Conservation (phyloP, 805 yeast species). For the Scheffersomyces stipitis region DNA sequence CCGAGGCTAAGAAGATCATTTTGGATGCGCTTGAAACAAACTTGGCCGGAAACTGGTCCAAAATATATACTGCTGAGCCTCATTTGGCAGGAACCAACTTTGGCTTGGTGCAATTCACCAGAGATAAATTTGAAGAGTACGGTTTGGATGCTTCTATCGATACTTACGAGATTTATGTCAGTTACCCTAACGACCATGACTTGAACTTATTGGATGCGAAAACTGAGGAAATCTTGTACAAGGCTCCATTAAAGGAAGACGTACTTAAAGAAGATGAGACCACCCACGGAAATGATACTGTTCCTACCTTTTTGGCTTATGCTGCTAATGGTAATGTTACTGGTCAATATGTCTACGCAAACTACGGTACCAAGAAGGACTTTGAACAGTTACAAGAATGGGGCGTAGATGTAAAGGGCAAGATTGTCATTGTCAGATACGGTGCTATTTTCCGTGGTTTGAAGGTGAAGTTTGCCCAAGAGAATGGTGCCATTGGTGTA, state of each 20-base stretch:
- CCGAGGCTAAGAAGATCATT: constrained; percentile 11
- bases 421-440: constrained; percentile 58
- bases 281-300: constrained; percentile 34
- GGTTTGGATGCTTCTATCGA: constrained; percentile 49
- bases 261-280: constrained; percentile 40
- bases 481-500: constrained; percentile 62
- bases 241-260: constrained; percentile 54
- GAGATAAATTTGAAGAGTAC: constrained; percentile 46
- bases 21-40: constrained; percentile 34
- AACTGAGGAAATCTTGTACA: constrained; percentile 37
- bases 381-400: constrained; percentile 40
- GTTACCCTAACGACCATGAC: constrained; percentile 48
- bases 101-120: constrained; percentile 49
- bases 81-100: constrained; percentile 49
- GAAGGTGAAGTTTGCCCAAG: constrained; percentile 61
- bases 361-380: constrained; percentile 60
- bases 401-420: constrained; percentile 49
- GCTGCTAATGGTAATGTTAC: constrained; percentile 63
- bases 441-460: constrained; percentile 54
- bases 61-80: constrained; percentile 39
- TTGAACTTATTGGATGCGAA: constrained; percentile 32
- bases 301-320: constrained; percentile 60
- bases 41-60: constrained; percentile 43
- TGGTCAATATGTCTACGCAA: constrained; percentile 55
- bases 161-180: constrained; percentile 56